Base-by-base conservation (phyloP, 2,329 filamentous ascomycete species). In the Fusarium haematococcum region DNA sequence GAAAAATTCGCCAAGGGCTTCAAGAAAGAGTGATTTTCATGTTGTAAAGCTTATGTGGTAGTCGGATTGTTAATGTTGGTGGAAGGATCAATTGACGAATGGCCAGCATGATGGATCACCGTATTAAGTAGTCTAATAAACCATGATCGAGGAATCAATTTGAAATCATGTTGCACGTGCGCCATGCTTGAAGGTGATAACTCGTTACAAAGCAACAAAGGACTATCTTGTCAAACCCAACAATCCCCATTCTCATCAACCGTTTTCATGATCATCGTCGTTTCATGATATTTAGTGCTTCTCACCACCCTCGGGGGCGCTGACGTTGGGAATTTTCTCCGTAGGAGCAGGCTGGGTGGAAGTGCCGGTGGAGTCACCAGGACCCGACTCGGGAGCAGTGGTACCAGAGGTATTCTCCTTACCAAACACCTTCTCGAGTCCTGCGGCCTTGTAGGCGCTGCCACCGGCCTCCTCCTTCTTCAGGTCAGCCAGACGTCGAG, bases 401-500 rank as follows among this genome's bases (percentile, higher is more conserved):
- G 68, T 56, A 9, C 68, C 63, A 10, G 78, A 50, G 10, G 77
- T 77, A 80, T 86, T 86, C 79, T 87, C 86, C 81, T 88, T 89
- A 56, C 88, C 89, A 76, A 91, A 88, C 59, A 91, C 84, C 76
- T 85, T 86, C 77, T 91, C 88, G 4, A 91, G 84, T 3, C 89
- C 89, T 9, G 88, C 82, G 3, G 89, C 87, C 85, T 90, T 90
- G 83, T 90, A 88, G 54, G 91, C 89, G 73, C 86, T 90, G 60
- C 88, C 88, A 23, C 89, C 89, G 54, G 86, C 83, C 81, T 90
- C 87, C 70, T 91, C 84, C 82, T 91, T 92, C 92, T 98, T 98
- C 76, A 99, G 84, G 75, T 97, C 91, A 59, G 96, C 96, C 64
- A 99, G 88, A 77, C 97, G 92, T 73, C 93, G 90, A 35, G 97